Evolutionary conservation across 2,329 filamentous ascomycete species (phyloP).

Genomic region (Colletotrichum orchidophilum): DNA sequence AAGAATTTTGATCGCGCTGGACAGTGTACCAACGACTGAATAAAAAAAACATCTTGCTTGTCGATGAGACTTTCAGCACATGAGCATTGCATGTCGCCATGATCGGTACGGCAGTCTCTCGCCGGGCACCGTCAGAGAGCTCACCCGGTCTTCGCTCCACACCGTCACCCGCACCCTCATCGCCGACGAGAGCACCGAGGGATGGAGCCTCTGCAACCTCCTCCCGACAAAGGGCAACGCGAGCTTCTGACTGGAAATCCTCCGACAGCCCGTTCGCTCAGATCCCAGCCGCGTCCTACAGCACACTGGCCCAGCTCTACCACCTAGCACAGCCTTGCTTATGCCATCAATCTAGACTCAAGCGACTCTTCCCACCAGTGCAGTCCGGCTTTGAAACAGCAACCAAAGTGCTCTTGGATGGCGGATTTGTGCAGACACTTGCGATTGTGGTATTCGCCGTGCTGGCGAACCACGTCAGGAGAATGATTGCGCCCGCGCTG

Average conservation of each 20-base stretch:
- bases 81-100: not conserved
- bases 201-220: not conserved
- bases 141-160: not conserved
- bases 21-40: not conserved
- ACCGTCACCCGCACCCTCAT: not conserved
- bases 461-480: constrained; percentile 50
- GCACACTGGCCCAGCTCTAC: not conserved
- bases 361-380: not conserved
- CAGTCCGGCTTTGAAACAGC: not conserved
- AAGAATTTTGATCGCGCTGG: no score
- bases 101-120: not conserved
- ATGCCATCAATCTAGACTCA: not conserved
- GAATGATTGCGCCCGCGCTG: constrained; percentile 43
- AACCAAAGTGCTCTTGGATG: not conserved
- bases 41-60: not conserved
- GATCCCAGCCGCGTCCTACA: not conserved
- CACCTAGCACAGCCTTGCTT: not conserved
- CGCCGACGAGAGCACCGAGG: not conserved
- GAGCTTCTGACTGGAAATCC: not conserved
- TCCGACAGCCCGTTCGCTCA: not conserved
- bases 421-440: constrained; percentile 33
- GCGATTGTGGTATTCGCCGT: constrained; percentile 45
- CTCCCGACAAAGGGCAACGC: not conserved
- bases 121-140: not conserved
- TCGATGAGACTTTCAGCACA: not conserved